These are phyloP conservation scores for Neurospora sp. DNA, from an alignment of 495 filamentous ascomycete species.

Conservation along the genomic window DNA sequence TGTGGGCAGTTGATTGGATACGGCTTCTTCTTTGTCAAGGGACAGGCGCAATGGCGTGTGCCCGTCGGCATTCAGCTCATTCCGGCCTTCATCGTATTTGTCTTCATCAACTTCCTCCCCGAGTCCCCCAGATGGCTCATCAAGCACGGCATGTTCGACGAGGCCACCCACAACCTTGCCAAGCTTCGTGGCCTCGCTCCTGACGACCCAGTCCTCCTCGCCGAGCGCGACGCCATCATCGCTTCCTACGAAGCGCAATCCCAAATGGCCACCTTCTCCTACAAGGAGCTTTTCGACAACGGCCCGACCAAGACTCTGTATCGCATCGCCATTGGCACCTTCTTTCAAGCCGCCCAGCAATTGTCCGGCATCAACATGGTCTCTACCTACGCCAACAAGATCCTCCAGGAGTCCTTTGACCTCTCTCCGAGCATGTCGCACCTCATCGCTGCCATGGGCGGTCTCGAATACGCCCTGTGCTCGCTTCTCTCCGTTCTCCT, in stretches of 20 bases:
- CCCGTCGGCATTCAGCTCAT: conserved; percentile 67
- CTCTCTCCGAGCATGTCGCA: conserved; percentile 9
- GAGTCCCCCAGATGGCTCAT: conserved; percentile 64
- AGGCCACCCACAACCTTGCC: conserved; percentile 3
- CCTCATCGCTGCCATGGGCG: conserved; percentile 16
- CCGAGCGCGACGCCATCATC: background rate
- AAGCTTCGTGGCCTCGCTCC: conserved; percentile 18
- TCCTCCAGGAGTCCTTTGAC: conserved; percentile 19
- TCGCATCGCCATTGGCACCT: conserved; percentile 16
- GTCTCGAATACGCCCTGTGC: conserved; percentile 15
- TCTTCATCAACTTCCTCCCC: conserved; percentile 62
- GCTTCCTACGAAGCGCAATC: background rate
- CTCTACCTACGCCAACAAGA: conserved; percentile 18
- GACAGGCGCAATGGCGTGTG: conserved; percentile 40
- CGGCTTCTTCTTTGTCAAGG: conserved; percentile 46
- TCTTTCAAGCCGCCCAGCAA: conserved; percentile 19
- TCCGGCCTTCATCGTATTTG: conserved; percentile 54
- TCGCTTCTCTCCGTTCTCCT: conserved; percentile 19
- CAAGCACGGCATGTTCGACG: conserved; percentile 25
- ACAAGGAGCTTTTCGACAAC: background rate
- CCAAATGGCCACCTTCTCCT: background rate
- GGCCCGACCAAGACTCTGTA: conserved; percentile 14
- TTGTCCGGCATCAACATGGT: conserved; percentile 16
- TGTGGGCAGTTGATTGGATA: conserved; percentile 50
- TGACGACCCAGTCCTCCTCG: background rate